Conservation (phyloP, 2,329 filamentous ascomycete species). For the Coniochaeta sp. region DNA sequence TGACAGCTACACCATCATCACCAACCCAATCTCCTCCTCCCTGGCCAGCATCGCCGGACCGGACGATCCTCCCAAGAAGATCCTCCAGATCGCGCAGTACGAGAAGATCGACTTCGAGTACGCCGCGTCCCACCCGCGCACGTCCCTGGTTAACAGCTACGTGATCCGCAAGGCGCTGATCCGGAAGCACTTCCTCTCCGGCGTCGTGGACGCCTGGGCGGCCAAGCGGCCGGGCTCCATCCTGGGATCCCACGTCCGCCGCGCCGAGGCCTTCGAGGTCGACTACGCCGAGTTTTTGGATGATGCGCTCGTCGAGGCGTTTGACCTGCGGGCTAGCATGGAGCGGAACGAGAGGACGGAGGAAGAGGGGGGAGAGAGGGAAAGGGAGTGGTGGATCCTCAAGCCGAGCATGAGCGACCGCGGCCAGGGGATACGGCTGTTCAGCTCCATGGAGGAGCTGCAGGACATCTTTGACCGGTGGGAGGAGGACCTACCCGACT, state of each 20-base stretch:
- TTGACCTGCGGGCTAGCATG: slow-evolving; percentile 75
- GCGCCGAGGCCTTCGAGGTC: slow-evolving; percentile 80
- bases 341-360: slow-evolving; percentile 55
- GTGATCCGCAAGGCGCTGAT: slow-evolving; percentile 95
- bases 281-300: slow-evolving; percentile 97
- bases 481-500: slow-evolving; percentile 64
- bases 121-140: slow-evolving; percentile 52
- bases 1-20: slow-evolving; percentile 49
- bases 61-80: slow-evolving; percentile 26
- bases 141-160: slow-evolving; percentile 76
- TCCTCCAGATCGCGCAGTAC: slow-evolving; percentile 80
- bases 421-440: slow-evolving; percentile 86
- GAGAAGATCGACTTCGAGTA: slow-evolving; percentile 82
- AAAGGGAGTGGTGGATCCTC: slow-evolving; percentile 89
- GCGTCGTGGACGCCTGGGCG: slow-evolving; percentile 77
- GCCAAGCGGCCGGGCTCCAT: slow-evolving; percentile 71
- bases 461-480: slow-evolving; percentile 84
- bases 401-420: slow-evolving; percentile 98
- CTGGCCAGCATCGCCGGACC: slow-evolving; percentile 25
- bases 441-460: slow-evolving; percentile 78
- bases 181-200: slow-evolving; percentile 86
- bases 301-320: slow-evolving; percentile 84
- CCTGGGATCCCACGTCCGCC: slow-evolving; percentile 64
- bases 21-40: slow-evolving; percentile 19
- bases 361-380: slow-evolving; percentile 15